These are phyloP conservation scores for Sisymbrium altissimum DNA, from an alignment of 345 rosid genomes.

Conservation along the genomic window DNA sequence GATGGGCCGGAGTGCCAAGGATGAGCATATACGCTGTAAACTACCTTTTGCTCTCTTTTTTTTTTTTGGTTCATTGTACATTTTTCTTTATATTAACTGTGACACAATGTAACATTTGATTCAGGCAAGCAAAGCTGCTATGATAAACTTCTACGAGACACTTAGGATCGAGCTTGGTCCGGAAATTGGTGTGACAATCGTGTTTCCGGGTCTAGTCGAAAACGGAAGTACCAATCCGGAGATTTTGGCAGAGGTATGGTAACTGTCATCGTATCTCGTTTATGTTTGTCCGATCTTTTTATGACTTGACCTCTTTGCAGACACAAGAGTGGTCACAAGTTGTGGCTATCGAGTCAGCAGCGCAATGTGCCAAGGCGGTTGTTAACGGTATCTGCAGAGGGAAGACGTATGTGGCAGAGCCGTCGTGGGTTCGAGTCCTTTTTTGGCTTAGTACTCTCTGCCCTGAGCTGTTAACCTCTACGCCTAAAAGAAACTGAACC, in stretches of 20 bases:
- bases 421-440: constrained; percentile 43
- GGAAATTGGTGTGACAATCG: constrained; percentile 41
- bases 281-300: not conserved
- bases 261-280: not conserved
- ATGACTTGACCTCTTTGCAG: constrained; percentile 4
- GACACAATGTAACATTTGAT: not conserved
- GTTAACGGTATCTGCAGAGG: constrained; percentile 47
- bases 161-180: constrained; percentile 48
- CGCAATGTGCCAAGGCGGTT: constrained; percentile 37
- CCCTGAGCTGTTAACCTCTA: constrained; percentile 36
- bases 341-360: constrained; percentile 31
- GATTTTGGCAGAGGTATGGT: constrained; percentile 19
- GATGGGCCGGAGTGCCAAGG: constrained; percentile 45
- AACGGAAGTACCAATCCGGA: constrained; percentile 41
- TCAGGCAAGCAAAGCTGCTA: constrained; percentile 66
- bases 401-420: constrained; percentile 41
- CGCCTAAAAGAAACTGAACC: constrained; percentile 1
- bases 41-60: not conserved
- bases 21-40: constrained; percentile 48
- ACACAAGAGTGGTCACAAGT: constrained; percentile 29
- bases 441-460: constrained; percentile 40
- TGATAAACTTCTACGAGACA: constrained; percentile 44
- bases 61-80: not conserved
- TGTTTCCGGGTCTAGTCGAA: constrained; percentile 48
- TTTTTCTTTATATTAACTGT: not conserved